phyloP scores from a whole-genome alignment of 139 green algal genomes.

The Closterium sp. region DNA sequence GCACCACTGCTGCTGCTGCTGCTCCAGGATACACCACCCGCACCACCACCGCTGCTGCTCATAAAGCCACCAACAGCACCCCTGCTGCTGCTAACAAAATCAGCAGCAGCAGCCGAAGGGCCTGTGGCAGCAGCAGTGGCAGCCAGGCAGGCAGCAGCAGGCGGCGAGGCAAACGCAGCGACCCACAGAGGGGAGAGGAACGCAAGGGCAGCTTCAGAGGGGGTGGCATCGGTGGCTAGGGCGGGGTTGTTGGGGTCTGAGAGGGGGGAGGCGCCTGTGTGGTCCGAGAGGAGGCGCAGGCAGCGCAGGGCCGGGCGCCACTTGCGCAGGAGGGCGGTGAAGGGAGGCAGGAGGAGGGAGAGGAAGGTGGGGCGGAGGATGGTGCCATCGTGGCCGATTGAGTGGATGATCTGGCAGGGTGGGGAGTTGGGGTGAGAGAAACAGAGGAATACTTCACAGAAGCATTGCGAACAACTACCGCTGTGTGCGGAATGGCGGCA shows the following conservation, averaged over 20 bases:
- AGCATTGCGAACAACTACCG: too few relatives aligned
- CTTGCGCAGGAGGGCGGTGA: slow-evolving; percentile 27
- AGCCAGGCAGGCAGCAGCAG: slow-evolving; percentile 6
- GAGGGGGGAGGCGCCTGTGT: slow-evolving; percentile 17
- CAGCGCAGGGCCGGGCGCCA: slow-evolving; percentile 30
- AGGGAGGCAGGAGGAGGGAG: slow-evolving; percentile 14
- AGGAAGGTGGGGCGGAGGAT: neutral
- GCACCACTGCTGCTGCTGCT: too few relatives aligned
- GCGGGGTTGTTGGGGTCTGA: slow-evolving; percentile 24
- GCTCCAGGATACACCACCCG: neutral
- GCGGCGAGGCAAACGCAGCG: slow-evolving; percentile 35
- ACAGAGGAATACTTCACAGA: too few relatives aligned
- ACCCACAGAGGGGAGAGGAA: slow-evolving; percentile 25
- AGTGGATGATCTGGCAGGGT: neutral
- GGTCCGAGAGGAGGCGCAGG: slow-evolving; percentile 31
- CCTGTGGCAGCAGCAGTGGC: neutral
- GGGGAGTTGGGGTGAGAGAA: neutral
- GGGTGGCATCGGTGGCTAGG: slow-evolving; percentile 27
- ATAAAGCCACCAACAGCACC: too few relatives aligned
- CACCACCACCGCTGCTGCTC: neutral
- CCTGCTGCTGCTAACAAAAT: neutral
- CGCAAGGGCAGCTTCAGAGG: slow-evolving; percentile 28
- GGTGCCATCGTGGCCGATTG: neutral
- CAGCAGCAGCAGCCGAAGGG: neutral
- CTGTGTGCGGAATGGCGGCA: neutral